Conservation (phyloP, 2,329 filamentous ascomycete species). For the Penicillium sclerotiorum region DNA sequence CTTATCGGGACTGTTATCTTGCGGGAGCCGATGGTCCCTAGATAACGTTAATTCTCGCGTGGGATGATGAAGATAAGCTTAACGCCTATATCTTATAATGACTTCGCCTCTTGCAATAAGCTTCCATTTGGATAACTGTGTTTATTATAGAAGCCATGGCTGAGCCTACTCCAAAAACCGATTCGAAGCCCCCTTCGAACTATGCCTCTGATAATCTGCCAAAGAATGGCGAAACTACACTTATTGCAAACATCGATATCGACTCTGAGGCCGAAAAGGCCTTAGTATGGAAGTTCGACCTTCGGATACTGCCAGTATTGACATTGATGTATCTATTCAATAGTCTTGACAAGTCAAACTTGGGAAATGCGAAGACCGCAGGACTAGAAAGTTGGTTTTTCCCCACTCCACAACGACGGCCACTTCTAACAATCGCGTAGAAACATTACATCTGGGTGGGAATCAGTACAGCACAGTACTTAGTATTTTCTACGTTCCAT, state of each 20-base stretch:
- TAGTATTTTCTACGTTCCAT: conserved; percentile 33
- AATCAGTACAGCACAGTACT: conserved; percentile 32
- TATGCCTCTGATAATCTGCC: neutral
- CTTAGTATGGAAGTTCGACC: conserved; percentile 55
- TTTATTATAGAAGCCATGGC: neutral
- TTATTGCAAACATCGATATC: conserved; percentile 29
- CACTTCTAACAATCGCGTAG: conserved; percentile 11
- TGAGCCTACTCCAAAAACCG: neutral
- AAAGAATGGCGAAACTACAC: conserved; percentile 17
- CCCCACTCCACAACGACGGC: neutral
- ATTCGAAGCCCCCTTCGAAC: neutral
- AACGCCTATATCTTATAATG: neutral
- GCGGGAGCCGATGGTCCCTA: too few relatives aligned
- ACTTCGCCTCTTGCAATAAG: neutral
- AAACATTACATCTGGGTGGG: conserved; percentile 24
- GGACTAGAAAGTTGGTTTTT: conserved; percentile 21
- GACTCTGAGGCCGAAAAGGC: conserved; percentile 43
- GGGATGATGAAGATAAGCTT: conserved; percentile 4
- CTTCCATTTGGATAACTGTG: neutral
- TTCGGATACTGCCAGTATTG: conserved; percentile 52
- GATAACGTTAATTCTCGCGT: too few relatives aligned
- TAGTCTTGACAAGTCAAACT: conserved; percentile 47
- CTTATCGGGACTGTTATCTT: conserved; percentile 3
- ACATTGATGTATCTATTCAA: conserved; percentile 60
- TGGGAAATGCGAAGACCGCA: conserved; percentile 33